Evolutionary conservation across 2,329 filamentous ascomycete genomes (phyloP).

Genomic region (Diaporthe humulicola): DNA sequence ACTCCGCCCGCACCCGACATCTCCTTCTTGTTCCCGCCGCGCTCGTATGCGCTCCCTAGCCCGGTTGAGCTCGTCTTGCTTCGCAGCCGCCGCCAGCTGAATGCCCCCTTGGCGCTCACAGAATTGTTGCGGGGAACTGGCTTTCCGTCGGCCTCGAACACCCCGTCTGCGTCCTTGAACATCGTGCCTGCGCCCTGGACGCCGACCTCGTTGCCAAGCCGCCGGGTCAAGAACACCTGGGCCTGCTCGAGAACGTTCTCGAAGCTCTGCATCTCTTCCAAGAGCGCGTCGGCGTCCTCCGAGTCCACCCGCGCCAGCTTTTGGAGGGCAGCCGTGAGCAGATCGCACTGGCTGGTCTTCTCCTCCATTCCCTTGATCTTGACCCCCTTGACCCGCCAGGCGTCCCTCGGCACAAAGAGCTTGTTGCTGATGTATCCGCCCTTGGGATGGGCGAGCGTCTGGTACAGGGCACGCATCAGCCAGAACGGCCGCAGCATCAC

Average conservation of each 20-base stretch:
- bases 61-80: slow-evolving; percentile 86
- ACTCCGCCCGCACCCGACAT: slow-evolving; percentile 62
- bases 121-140: slow-evolving; percentile 69
- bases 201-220: slow-evolving; percentile 93
- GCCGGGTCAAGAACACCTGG: slow-evolving; percentile 81
- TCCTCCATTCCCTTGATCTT: slow-evolving; percentile 94
- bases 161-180: slow-evolving; percentile 76
- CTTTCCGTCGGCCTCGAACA: slow-evolving; percentile 57
- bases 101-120: slow-evolving; percentile 81
- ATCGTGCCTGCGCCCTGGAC: slow-evolving; percentile 79
- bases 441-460: slow-evolving; percentile 90
- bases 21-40: slow-evolving; percentile 53
- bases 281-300: slow-evolving; percentile 88
- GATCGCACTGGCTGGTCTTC: slow-evolving; percentile 92
- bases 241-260: slow-evolving; percentile 90
- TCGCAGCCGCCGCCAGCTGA: slow-evolving; percentile 90
- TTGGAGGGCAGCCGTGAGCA: slow-evolving; percentile 87
- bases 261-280: slow-evolving; percentile 93
- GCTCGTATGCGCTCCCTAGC: slow-evolving; percentile 64
- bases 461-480: slow-evolving; percentile 95
- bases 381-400: slow-evolving; percentile 94
- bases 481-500: slow-evolving; percentile 94
- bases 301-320: slow-evolving; percentile 89
- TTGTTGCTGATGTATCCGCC: slow-evolving; percentile 94
- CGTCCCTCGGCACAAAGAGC: slow-evolving; percentile 91